Conservation (phyloP, 257 asterid genomes). For the Solanum megistacrolobum region DNA sequence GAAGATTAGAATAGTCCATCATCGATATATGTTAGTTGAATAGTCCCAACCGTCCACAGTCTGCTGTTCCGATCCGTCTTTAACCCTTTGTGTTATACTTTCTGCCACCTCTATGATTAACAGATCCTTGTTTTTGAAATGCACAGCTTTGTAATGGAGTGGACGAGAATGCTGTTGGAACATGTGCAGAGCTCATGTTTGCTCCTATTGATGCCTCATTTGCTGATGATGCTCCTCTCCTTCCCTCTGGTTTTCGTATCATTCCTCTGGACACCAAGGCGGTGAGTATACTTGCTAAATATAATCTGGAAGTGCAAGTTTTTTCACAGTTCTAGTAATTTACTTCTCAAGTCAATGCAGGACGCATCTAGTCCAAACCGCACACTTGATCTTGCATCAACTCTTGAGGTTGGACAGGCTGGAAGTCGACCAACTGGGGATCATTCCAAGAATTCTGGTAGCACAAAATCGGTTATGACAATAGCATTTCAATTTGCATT, state of each 20-base stretch:
- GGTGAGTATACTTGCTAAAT: conserved; percentile 17
- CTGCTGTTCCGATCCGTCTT: not conserved
- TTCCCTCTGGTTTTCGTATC: conserved; percentile 95
- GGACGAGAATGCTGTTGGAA: conserved; percentile 74
- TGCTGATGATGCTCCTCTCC: conserved; percentile 95
- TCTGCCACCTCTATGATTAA: not conserved
- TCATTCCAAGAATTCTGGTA: conserved; percentile 22
- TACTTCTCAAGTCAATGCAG: conserved; percentile 17
- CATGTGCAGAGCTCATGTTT: conserved; percentile 78
- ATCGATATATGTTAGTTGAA: no score
- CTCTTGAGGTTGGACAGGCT: conserved; percentile 70
- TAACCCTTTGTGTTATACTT: not conserved
- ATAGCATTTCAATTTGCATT: conserved; percentile 92
- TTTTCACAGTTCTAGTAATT: not conserved
- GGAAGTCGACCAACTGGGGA: conserved; percentile 40
- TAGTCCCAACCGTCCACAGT: not conserved
- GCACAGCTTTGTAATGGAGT: conserved; percentile 86
- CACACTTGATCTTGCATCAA: conserved; percentile 87
- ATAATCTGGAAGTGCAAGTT: not conserved
- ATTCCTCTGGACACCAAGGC: conserved; percentile 72
- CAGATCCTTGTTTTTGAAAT: not conserved
- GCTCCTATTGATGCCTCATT: conserved; percentile 97
- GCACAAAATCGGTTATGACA: conserved; percentile 83
- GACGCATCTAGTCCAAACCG: conserved; percentile 75
- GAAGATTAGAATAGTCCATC: no score